Base-by-base conservation (phyloP, 106 monocot genomes). In the Dendrobium nobile region DNA sequence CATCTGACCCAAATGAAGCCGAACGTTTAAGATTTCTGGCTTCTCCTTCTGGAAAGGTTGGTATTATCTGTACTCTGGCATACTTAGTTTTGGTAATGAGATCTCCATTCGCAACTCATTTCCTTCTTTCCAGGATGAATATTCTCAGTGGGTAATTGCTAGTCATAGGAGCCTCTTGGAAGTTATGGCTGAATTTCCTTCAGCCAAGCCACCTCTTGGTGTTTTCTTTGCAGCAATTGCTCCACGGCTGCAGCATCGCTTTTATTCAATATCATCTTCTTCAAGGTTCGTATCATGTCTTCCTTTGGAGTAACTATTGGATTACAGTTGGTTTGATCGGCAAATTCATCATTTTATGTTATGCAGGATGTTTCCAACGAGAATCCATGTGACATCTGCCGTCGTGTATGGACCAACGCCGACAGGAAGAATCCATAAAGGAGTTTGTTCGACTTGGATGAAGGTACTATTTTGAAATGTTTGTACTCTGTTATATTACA, bases 361-460 rank as follows among this genome's bases (percentile, higher is more conserved):
- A 70, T 78, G 20, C 67, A 97, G 96, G 77, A 84, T 94, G 76
- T 86, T 82, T 27, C 90, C 92, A 22, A 82, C 88, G 67, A 90
- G 94, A 82, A 92, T 97, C 84, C 96, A 94, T 90, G 96, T 94
- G 2, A 97, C 94, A 76, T 97, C 92, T 87, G 94, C 94, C n/a
- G 73, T 97, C 70, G 96, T 94, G 26, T 61, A 91, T 83, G 96
- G 92, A 73, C 87, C 87, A 79, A 94, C 89, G 65, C 96, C 94
- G 44, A 92, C 96, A 24, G 96, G 96, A 82, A 90, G 96, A 67
- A 92, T 94, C 79, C 93, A 96, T 79, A 90, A 92, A 81, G 96
- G 96, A 80, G 89, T 96, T 3, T 96, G 96, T 76, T 96, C 96
- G 28, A 93, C 93, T 51, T 96, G 96, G 96, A 96, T 96, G 96